phyloP scores from a whole-genome alignment of 202 grass and related monocot species.

The Eragrostis tef region DNA sequence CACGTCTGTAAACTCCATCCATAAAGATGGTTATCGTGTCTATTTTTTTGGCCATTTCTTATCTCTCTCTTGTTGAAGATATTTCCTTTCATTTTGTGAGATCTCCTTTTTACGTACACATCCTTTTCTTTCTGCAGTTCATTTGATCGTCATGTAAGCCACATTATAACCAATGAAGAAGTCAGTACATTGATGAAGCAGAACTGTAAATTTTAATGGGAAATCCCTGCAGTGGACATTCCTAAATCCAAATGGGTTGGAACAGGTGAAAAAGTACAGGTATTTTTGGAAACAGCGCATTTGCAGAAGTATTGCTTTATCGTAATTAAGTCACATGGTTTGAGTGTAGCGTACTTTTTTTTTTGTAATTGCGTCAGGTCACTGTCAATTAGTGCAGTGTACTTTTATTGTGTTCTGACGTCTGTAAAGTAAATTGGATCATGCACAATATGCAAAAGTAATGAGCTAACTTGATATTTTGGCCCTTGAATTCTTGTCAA shows the following conservation, averaged over 20 bases:
- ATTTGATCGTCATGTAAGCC: slow-evolving; percentile 69
- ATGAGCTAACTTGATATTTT: not conserved
- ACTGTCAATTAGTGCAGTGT: not conserved
- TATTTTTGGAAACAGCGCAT: slow-evolving; percentile 16
- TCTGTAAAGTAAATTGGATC: not conserved
- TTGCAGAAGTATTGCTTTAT: not conserved
- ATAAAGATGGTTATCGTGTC: not conserved
- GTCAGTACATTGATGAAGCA: slow-evolving; percentile 57
- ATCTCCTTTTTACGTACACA: slow-evolving; percentile 3
- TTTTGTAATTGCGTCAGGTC: too few species aligned
- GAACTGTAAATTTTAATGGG: slow-evolving; percentile 85
- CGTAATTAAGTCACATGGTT: too few species aligned
- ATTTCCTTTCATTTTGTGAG: not conserved
- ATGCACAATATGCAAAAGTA: slow-evolving; percentile 1
- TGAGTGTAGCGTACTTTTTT: too few species aligned
- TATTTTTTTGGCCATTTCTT: not conserved
- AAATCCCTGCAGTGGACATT: slow-evolving; percentile 64
- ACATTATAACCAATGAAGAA: slow-evolving; percentile 61
- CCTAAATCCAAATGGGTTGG: slow-evolving; percentile 75
- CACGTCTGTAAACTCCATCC: not conserved
- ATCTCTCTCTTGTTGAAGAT: not conserved
- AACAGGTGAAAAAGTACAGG: slow-evolving; percentile 62
- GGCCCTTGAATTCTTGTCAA: too few species aligned
- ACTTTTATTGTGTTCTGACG: not conserved
- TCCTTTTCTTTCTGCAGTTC: slow-evolving; percentile 53